These are phyloP conservation scores for Bolboschoenus planiculmis DNA, from an alignment of 176 grass and related monocot genomes.

Conservation along the genomic window DNA sequence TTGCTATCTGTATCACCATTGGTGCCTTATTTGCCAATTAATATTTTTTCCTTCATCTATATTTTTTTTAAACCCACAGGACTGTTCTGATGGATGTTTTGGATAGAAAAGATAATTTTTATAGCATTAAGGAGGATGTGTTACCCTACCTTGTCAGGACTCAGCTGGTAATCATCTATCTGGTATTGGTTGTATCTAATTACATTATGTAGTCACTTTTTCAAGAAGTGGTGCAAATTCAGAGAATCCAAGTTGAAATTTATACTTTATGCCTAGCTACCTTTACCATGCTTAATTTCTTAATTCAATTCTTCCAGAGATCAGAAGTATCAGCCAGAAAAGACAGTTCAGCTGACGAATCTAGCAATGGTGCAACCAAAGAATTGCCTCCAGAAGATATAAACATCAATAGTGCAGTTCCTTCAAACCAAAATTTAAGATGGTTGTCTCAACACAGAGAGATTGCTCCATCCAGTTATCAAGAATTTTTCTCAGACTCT, in stretches of 20 bases:
- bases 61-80: constrained; percentile 32
- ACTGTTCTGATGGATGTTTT: constrained; percentile 74
- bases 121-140: constrained; percentile 85
- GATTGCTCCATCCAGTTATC: constrained; percentile 70
- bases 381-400: constrained; percentile 4
- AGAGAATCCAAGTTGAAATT: background rate
- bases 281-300: background rate
- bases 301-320: constrained; percentile 44
- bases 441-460: constrained; percentile 68
- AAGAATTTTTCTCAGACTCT: constrained; percentile 30
- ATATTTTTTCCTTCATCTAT: background rate
- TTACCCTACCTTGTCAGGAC: constrained; percentile 82
- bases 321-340: constrained; percentile 51
- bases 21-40: background rate
- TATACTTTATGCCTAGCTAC: background rate
- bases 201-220: background rate
- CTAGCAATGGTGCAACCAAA: constrained; percentile 19
- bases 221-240: background rate
- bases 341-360: constrained; percentile 38
- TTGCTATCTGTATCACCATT: constrained; percentile 10
- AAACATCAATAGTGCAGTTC: constrained; percentile 28
- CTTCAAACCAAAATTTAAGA: constrained; percentile 53
- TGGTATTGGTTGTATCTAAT: background rate
- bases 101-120: constrained; percentile 64
- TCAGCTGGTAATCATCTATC: constrained; percentile 69